A percentile compares a stretch with the other conserved stretches of the same genome.
Evolutionary conservation across 768 basidiomycete species (phyloP).

Genomic region (Naganishia kalamii): DNA sequence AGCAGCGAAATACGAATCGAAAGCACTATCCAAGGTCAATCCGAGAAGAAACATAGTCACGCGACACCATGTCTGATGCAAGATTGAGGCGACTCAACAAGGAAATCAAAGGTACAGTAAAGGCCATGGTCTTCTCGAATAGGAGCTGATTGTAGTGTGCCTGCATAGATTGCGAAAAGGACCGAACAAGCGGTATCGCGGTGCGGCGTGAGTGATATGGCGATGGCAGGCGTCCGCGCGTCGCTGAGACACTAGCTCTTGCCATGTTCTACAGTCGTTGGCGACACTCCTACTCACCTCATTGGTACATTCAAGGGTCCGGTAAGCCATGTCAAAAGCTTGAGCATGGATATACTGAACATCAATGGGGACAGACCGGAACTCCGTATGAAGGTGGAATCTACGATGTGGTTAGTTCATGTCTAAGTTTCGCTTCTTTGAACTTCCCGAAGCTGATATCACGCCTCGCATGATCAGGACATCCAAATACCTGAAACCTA

Average conservation of each 20-base stretch:
- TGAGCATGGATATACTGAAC: conserved; percentile 1
- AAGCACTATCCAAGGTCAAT: neutral
- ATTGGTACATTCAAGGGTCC: conserved; percentile 87
- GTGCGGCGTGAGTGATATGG: conserved; percentile 56
- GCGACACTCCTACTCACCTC: conserved; percentile 84
- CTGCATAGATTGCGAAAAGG: conserved; percentile 82
- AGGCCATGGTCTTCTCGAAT: no score
- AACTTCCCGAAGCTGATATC: conserved; percentile 16
- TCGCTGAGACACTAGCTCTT: neutral
- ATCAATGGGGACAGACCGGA: conserved; percentile 50
- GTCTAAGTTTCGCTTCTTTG: conserved; percentile 51
- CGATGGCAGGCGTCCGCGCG: no score
- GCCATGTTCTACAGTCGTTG: conserved; percentile 54
- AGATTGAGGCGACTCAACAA: conserved; percentile 84
- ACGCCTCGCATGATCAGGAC: conserved; percentile 54
- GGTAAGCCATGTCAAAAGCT: conserved; percentile 34
- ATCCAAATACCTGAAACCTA: conserved; percentile 80
- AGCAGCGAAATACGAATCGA: neutral
- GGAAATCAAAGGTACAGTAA: conserved; percentile 63
- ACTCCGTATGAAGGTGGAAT: conserved; percentile 89
- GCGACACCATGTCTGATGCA: conserved; percentile 63
- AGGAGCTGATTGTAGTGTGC: neutral
- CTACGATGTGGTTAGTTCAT: conserved; percentile 59
- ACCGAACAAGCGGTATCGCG: conserved; percentile 77
- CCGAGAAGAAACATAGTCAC: neutral